phyloP scores from a whole-genome alignment of 441 rosid species.

The Euphorbia schlechtendalii region DNA sequence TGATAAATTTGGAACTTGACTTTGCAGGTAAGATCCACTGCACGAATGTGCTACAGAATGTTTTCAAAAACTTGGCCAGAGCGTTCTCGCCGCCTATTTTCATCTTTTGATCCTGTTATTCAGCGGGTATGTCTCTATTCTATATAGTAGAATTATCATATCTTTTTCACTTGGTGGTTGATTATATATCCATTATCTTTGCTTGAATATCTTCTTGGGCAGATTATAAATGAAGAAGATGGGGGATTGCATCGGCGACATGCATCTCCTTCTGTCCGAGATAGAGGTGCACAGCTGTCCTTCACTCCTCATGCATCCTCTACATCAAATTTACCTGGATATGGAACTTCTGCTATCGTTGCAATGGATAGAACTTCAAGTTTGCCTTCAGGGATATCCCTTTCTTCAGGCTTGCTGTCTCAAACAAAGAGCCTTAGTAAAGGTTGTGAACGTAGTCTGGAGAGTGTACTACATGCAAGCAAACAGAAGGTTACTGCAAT shows the following conservation, averaged over 20 bases:
- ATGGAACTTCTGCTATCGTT: slow-evolving; percentile 93
- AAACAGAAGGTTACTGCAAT: slow-evolving; percentile 99
- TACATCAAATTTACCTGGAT: slow-evolving; percentile 58
- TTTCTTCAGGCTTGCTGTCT: slow-evolving; percentile 74
- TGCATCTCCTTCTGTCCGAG: slow-evolving; percentile 94
- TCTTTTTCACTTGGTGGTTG: not conserved
- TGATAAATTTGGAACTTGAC: slow-evolving; percentile 21
- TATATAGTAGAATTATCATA: not conserved
- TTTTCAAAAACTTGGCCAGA: slow-evolving; percentile 99
- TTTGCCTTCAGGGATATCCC: slow-evolving; percentile 63
- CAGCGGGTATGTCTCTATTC: slow-evolving; percentile 64
- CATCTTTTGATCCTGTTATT: slow-evolving; percentile 86
- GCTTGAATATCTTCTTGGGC: slow-evolving; percentile 7
- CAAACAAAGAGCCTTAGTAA: slow-evolving; percentile 65
- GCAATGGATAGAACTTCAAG: slow-evolving; percentile 96
- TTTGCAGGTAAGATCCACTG: slow-evolving; percentile 87
- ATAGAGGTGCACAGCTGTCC: slow-evolving; percentile 64
- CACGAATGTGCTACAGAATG: slow-evolving; percentile 98
- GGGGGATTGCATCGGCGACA: slow-evolving; percentile 93
- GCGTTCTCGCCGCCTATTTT: slow-evolving; percentile 85
- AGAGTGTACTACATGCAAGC: slow-evolving; percentile 93
- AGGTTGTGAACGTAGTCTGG: slow-evolving; percentile 85
- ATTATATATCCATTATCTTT: not conserved
- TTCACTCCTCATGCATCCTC: slow-evolving; percentile 57
- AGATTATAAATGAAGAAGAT: slow-evolving; percentile 95